Conservation (phyloP, 208 protist species). For the Leishmania tarentolae region DNA sequence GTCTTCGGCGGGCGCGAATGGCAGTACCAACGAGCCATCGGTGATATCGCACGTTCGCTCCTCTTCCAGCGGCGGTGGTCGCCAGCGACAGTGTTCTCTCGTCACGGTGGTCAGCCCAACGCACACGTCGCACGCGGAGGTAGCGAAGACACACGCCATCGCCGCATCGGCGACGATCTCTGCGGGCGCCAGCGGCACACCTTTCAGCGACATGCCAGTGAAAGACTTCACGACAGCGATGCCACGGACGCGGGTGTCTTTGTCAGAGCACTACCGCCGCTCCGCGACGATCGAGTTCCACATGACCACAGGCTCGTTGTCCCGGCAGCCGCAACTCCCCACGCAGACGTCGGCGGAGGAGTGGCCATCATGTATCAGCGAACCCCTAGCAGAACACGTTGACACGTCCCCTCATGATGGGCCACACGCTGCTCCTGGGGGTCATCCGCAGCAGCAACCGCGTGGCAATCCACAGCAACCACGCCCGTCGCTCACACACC, state of each 20-base stretch:
- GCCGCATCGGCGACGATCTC: neutral
- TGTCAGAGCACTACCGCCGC: neutral
- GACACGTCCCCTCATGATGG: neutral
- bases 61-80: conserved; percentile 1
- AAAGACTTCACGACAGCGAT: neutral
- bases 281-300: neutral
- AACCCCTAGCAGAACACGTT: neutral
- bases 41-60: neutral
- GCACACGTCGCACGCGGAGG: conserved; percentile 8
- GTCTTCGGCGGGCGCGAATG: neutral
- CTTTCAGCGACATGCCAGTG: neutral
- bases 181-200: neutral
- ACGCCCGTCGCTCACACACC: neutral
- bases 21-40: neutral
- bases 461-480: conserved; percentile 1
- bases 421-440: neutral
- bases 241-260: neutral
- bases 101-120: conserved; percentile 24
- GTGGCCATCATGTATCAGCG: neutral
- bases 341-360: neutral
- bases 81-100: conserved; percentile 16
- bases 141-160: neutral
- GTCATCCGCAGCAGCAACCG: neutral
- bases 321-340: neutral
- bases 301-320: neutral